A percentile compares a stretch with the other conserved stretches of the same genome.
Evolutionary conservation across 2,329 filamentous ascomycete species (phyloP).

Genomic region (Cordyceps cicadae): DNA sequence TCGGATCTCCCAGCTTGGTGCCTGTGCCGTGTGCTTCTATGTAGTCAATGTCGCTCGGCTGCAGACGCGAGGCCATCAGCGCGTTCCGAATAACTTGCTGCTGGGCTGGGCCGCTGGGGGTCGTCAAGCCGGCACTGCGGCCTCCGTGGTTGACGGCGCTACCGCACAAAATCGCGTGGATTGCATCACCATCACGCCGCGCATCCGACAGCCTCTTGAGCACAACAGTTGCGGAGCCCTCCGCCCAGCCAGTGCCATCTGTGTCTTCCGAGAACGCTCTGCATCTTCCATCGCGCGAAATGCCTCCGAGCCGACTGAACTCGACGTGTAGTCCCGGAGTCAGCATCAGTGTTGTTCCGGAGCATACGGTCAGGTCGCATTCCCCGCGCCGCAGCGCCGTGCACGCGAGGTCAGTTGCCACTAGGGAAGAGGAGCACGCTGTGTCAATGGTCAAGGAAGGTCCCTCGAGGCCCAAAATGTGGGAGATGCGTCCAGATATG

Average conservation of each 20-base stretch:
- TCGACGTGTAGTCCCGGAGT: background rate
- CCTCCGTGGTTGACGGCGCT: background rate
- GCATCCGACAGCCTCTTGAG: background rate
- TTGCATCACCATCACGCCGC: background rate
- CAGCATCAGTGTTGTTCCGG: background rate
- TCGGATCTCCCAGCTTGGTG: background rate
- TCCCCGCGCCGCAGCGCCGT: background rate
- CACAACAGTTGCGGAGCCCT: background rate
- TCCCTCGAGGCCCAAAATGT: background rate
- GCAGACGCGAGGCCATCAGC: background rate
- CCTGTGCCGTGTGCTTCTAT: background rate
- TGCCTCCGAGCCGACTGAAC: background rate
- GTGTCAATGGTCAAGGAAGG: background rate
- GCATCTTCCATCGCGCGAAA: background rate
- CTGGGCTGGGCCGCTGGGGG: background rate
- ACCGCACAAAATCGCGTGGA: background rate
- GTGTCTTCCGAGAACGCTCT: background rate
- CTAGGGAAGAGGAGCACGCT: background rate
- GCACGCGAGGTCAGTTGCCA: background rate
- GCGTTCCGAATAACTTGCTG: background rate
- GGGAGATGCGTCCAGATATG: background rate
- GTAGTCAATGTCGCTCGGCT: background rate
- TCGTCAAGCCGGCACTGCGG: background rate
- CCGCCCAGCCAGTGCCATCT: background rate
- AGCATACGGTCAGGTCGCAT: background rate